phyloP scores from a whole-genome alignment of 225 moss, liverwort and hornwort species.

The Anthoceros angustus region DNA sequence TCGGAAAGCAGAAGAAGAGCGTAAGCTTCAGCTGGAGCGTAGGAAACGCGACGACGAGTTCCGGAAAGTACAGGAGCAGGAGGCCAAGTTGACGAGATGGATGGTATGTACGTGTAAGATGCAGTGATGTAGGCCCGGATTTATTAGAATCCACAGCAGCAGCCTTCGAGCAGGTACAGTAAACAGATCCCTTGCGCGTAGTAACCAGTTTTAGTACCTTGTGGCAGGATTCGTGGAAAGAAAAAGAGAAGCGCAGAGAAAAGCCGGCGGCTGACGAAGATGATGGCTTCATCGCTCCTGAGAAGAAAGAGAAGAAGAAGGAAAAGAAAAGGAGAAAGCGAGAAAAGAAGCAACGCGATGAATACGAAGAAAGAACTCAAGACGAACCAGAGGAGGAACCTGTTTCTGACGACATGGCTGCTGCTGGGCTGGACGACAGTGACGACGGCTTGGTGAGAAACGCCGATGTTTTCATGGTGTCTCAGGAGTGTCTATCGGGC shows the following conservation, averaged over 20 bases:
- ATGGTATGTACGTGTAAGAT: background rate
- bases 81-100: background rate
- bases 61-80: background rate
- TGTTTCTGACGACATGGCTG: background rate
- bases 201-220: no score
- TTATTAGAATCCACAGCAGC: no score
- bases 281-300: background rate
- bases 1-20: slow-evolving; percentile 83
- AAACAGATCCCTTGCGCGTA: no score
- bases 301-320: slow-evolving; percentile 2
- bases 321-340: slow-evolving; percentile 1
- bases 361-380: background rate
- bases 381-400: background rate
- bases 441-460: background rate
- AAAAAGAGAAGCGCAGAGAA: slow-evolving; percentile 2
- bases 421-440: background rate
- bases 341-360: background rate
- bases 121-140: no score
- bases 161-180: no score
- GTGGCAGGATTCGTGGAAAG: background rate
- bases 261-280: background rate
- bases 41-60: background rate
- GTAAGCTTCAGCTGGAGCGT: slow-evolving; percentile 29
- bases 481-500: no score
- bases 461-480: background rate